These are phyloP conservation scores for Hypericum perforatum DNA, from an alignment of 345 rosid species.

Conservation along the genomic window DNA sequence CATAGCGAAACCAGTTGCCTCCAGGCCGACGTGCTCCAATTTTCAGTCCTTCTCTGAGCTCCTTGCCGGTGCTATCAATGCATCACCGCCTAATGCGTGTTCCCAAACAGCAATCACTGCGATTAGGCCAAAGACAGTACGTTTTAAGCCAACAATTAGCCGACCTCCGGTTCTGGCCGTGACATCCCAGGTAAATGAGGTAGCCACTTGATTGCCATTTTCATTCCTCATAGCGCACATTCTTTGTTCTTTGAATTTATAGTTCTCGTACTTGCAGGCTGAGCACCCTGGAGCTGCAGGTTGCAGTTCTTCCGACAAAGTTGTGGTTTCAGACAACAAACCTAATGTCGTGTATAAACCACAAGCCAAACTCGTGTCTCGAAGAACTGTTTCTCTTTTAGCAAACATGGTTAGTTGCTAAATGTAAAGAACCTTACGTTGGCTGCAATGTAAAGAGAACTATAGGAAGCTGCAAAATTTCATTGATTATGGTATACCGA, in stretches of 20 bases:
- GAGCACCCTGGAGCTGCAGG: slow-evolving; percentile 27
- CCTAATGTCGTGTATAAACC: slow-evolving; percentile 62
- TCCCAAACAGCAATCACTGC: slow-evolving; percentile 41
- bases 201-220: slow-evolving; percentile 2
- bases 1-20: slow-evolving; percentile 78
- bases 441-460: neutral
- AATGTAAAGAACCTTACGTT: neutral
- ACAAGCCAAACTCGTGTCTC: slow-evolving; percentile 73
- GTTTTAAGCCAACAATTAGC: slow-evolving; percentile 42
- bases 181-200: slow-evolving; percentile 38
- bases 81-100: slow-evolving; percentile 31
- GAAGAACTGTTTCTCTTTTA: slow-evolving; percentile 59
- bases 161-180: slow-evolving; percentile 22
- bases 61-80: slow-evolving; percentile 45
- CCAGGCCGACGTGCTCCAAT: slow-evolving; percentile 59
- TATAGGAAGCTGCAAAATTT: neutral
- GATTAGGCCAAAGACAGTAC: slow-evolving; percentile 67
- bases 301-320: slow-evolving; percentile 32
- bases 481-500: neutral
- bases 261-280: slow-evolving; percentile 28
- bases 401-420: slow-evolving; percentile 62
- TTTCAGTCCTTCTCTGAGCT: slow-evolving; percentile 67
- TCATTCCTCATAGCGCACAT: slow-evolving; percentile 1
- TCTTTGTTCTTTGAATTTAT: slow-evolving; percentile 15
- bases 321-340: slow-evolving; percentile 28